A percentile compares a stretch with the other conserved stretches of the same genome.
These are phyloP conservation scores for Metschnikowia cubensis DNA, from an alignment of 805 yeast species.

Conservation along the genomic window DNA sequence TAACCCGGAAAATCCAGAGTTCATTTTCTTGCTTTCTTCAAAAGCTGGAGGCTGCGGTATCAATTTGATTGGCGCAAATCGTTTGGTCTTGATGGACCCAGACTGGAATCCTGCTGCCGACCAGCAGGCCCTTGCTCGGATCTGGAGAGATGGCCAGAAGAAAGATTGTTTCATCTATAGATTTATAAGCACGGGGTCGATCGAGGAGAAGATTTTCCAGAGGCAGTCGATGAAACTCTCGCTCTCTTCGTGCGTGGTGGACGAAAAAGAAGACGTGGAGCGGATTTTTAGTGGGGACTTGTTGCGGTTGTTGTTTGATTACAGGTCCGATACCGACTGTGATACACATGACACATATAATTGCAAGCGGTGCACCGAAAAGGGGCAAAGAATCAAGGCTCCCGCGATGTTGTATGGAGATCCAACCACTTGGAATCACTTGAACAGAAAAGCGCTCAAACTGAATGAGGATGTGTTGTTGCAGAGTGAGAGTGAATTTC, in stretches of 20 bases:
- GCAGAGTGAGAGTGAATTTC: slow-evolving; percentile 63
- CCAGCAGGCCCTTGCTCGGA: slow-evolving; percentile 95
- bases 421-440: slow-evolving; percentile 96
- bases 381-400: slow-evolving; percentile 57
- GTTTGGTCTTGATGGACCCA: slow-evolving; percentile 79
- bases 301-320: slow-evolving; percentile 70
- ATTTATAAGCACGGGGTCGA: slow-evolving; percentile 90
- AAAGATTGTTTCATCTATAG: slow-evolving; percentile 94
- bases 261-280: slow-evolving; percentile 93
- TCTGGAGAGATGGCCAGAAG: slow-evolving; percentile 98
- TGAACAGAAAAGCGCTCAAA: slow-evolving; percentile 56
- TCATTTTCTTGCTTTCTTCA: slow-evolving; percentile 82
- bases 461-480: slow-evolving; percentile 74
- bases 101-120: slow-evolving; percentile 99
- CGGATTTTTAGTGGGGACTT: slow-evolving; percentile 82
- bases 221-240: slow-evolving; percentile 93
- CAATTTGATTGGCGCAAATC: slow-evolving; percentile 92
- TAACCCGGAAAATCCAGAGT: slow-evolving; percentile 83
- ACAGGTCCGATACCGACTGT: slow-evolving; percentile 61
- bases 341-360: slow-evolving; percentile 92
- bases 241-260: slow-evolving; percentile 92
- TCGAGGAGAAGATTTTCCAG: slow-evolving; percentile 94
- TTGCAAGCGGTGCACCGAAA: slow-evolving; percentile 70
- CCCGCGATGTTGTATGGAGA: slow-evolving; percentile 95
- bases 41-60: slow-evolving; percentile 99